phyloP scores from a whole-genome alignment of 139 green algal genomes.

The Limnomonas spitsbergensis region DNA sequence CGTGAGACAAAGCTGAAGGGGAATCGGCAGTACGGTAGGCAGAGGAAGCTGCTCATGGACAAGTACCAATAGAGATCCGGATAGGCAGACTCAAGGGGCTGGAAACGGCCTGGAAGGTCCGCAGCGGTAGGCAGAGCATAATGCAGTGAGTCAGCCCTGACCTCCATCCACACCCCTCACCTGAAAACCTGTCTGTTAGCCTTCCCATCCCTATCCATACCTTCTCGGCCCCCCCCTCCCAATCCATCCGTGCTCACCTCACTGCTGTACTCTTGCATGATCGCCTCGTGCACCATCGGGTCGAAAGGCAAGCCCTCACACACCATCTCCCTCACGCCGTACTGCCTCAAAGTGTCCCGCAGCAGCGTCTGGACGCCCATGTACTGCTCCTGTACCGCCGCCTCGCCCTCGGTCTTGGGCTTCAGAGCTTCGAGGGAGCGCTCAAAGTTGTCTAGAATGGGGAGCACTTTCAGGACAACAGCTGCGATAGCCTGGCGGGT shows the following conservation, averaged over 20 bases:
- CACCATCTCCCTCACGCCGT: conserved; percentile 30
- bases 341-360: background rate
- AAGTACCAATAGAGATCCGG: no score
- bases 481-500: background rate
- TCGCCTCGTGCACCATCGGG: conserved; percentile 34
- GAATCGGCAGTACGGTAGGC: no score
- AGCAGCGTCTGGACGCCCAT: background rate
- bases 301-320: conserved; percentile 29
- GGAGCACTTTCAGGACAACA: conserved; percentile 14
- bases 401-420: conserved; percentile 27
- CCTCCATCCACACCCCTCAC: background rate
- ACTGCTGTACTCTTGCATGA: conserved; percentile 36
- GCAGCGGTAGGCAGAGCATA: no score
- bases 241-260: background rate
- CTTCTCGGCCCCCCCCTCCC: background rate
- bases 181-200: background rate
- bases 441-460: conserved; percentile 44
- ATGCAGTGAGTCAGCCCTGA: no score
- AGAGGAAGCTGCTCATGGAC: no score
- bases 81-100: no score
- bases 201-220: background rate
- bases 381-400: conserved; percentile 17
- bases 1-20: no score
- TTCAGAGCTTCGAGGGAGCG: conserved; percentile 21
- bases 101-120: no score